Base-by-base conservation (phyloP, 2,329 filamentous ascomycete species). In the Fusarium chaquense region DNA sequence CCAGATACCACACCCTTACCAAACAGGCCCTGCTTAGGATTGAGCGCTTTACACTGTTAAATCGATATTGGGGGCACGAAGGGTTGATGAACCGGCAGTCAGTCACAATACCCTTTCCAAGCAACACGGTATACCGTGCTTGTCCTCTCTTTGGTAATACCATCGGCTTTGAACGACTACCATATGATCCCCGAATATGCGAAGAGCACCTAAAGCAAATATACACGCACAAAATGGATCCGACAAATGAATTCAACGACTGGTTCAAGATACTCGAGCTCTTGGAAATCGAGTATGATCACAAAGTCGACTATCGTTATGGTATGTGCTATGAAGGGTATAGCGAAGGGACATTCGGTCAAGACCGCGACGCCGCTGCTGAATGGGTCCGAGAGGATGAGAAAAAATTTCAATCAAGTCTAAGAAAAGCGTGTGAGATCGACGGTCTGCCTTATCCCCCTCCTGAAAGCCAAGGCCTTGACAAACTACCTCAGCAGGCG, bases 301-400 rank as follows among this genome's bases (percentile, higher is more conserved):
- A 51, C 5, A 30, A 62, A 3, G 22, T 64, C 11, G 7, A 15
- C 6, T 64, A 64, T 5, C 58, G 53, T 5, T 62, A 49, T 20
- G 61, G 30, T 0, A 55, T 51, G 0, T 47, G 45, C n/a, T 18
- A n/a, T 22, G 2, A 7, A 40, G 5, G 6, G 13, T 3, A 46
- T 44, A 44, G 12, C 2, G 6, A 9, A 12, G 32, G 7, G 12
- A 9, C 3, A 24, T n/a, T n/a, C 20, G 15, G 16, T 13, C 18
- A 51, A 4, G 7, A 61, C 22, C 33, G 35, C 15, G 1, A 26
- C 4, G 2, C 1, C 1, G 35, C 41, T 36, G 15, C 3, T 26
- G 8, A 36, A 8, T 60, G 56, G 36, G 1, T 45, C 16, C 36
- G n/a, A 20, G 2, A 44, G 12, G 3, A 18, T 32, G 47, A 38